Evolutionary conservation across 306 rosid genomes (phyloP).

Genomic region (Castanea mollissima): DNA sequence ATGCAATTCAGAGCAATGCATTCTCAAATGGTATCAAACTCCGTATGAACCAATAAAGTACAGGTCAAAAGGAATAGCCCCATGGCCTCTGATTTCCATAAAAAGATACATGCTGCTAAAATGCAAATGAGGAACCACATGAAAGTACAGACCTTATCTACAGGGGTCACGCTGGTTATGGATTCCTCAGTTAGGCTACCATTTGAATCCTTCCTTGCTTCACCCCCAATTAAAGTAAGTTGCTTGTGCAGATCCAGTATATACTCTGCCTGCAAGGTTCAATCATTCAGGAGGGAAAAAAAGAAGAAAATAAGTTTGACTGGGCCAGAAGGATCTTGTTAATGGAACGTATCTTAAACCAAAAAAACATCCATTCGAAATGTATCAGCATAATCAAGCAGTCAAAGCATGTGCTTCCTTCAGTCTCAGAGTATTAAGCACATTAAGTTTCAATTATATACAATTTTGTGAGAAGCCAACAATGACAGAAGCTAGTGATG

Average conservation of each 20-base stretch:
- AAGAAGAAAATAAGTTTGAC: background rate
- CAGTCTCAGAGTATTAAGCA: background rate
- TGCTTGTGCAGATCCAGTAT: conserved; percentile 93
- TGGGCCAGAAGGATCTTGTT: background rate
- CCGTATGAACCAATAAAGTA: background rate
- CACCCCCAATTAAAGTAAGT: conserved; percentile 80
- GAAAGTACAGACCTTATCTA: conserved; percentile 69
- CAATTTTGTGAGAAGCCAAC: background rate
- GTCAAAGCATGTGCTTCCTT: conserved; percentile 3
- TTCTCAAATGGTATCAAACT: background rate
- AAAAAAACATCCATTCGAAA: background rate
- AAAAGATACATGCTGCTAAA: conserved; percentile 6
- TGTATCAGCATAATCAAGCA: background rate
- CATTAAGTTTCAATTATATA: background rate
- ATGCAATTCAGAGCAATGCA: conserved; percentile 2
- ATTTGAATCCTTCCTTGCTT: conserved; percentile 73
- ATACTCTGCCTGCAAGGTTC: conserved; percentile 68
- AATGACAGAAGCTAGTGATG: background rate
- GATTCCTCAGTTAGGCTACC: conserved; percentile 70
- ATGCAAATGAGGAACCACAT: conserved; percentile 20
- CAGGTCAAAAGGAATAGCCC: too few relatives aligned
- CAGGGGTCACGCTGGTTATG: conserved; percentile 65
- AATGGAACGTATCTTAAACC: background rate
- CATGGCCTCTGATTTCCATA: too few relatives aligned
- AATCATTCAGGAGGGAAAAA: background rate